Conservation (phyloP, 2,329 filamentous ascomycete genomes). For the Alternaria sp. region DNA sequence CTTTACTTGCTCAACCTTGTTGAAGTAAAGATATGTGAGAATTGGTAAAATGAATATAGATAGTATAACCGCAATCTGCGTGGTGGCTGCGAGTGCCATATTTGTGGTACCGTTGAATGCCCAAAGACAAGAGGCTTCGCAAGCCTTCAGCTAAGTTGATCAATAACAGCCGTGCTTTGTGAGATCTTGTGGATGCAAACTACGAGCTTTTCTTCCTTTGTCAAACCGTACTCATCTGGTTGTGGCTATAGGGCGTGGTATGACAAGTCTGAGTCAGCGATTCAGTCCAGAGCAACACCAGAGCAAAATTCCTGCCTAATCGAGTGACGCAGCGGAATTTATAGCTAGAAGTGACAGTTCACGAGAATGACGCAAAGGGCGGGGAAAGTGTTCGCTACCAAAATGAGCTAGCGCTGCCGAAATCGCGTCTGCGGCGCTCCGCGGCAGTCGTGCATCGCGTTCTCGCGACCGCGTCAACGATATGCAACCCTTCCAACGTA, state of each 20-base stretch:
- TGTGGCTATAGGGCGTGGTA: neutral
- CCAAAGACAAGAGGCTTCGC: neutral
- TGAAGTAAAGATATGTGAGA: slow-evolving; percentile 42
- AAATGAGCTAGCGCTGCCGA: slow-evolving; percentile 16
- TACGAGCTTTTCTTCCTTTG: neutral
- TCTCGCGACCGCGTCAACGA: neutral
- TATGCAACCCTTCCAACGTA: neutral
- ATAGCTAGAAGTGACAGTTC: slow-evolving; percentile 8
- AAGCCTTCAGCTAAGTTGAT: neutral
- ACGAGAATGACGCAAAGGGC: slow-evolving; percentile 19
- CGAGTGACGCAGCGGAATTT: slow-evolving; percentile 3
- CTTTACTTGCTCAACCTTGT: slow-evolving; percentile 18
- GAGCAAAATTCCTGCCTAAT: neutral
- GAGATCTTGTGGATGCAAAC: neutral
- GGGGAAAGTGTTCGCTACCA: slow-evolving; percentile 7
- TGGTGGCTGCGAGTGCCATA: slow-evolving; percentile 38
- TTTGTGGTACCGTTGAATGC: neutral
- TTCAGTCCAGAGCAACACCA: neutral
- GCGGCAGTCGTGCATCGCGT: slow-evolving; percentile 3
- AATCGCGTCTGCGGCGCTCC: slow-evolving; percentile 7
- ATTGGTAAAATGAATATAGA: slow-evolving; percentile 43
- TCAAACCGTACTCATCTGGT: neutral
- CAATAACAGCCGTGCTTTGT: neutral
- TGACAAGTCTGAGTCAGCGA: neutral
- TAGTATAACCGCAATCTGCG: slow-evolving; percentile 37